Evolutionary conservation across 1,284 basidiomycete species (phyloP), one percentile per base, ranked within the genome.

Genomic region (Rhodofomes roseus): DNA sequence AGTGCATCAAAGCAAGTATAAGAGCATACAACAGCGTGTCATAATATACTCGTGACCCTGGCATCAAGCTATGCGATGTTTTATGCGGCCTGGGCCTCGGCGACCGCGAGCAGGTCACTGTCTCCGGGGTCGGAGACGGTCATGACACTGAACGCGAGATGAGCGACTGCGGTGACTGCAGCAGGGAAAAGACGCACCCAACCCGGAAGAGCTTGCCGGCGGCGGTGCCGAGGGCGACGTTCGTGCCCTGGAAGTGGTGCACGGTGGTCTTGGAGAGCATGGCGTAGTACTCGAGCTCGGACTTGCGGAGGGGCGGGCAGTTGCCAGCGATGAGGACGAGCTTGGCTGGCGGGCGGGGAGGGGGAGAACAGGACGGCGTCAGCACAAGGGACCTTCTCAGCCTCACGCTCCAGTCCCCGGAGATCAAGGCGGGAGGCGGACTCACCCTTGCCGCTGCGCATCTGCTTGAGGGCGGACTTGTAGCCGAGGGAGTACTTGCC

Each of bases 271-370:
- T 98, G 66, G 93, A 95, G 71, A 99, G 85, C 96, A 99, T 99
- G 81, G 97, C 97, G 78, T 99, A 99, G 86, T 99, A 99, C 85
- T 99, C 97, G 65, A 99, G 85, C 86, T 99, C 97, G 61, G 96
- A 98, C 80, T 98, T 98, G 79, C 97, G 93, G 67, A 99, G 87
- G 65, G 97, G 97, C 61, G 96, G 97, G 81, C 95, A 98, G 85
- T 99, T 99, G 71, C 95, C 96, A 72, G 96, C 95, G 76, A 99
- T 98, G 76, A 99, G 83, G 73, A 99, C 91, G 71, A 99, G 93
- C 83, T 98, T 99, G 77, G 96, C 97, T 97, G 62, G 54, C 57
- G 34, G 5, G 23, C 37, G 56, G 22, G 9, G 40, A 16, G 39
- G 63, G 27, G 57, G 56, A 31, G 55, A 55, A 60, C 66, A 60